These are phyloP conservation scores for Ilyonectria mors-panacis DNA, from an alignment of 2,329 filamentous ascomycete genomes.

Conservation along the genomic window DNA sequence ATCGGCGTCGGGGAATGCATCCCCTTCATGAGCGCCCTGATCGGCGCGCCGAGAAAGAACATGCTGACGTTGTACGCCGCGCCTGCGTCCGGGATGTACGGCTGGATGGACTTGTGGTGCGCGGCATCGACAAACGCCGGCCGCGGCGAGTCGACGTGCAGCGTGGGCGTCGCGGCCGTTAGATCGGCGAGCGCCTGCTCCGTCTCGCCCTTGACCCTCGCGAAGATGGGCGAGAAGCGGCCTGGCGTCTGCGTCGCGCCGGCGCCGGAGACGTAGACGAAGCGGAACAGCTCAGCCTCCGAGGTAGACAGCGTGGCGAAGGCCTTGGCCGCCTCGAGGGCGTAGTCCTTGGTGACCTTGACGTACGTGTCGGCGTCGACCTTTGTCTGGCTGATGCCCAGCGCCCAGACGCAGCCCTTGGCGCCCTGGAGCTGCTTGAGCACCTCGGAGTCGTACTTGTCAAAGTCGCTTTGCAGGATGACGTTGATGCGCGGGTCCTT, in stretches of 20 bases:
- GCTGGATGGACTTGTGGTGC: conserved; percentile 58
- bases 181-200: conserved; percentile 73
- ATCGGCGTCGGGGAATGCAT: conserved; percentile 59
- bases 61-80: conserved; percentile 24
- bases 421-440: conserved; percentile 75
- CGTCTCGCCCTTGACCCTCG: conserved; percentile 76
- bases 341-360: conserved; percentile 77
- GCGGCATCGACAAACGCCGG: conserved; percentile 71
- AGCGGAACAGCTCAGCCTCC: conserved; percentile 71
- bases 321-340: conserved; percentile 74
- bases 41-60: conserved; percentile 44
- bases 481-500: conserved; percentile 74
- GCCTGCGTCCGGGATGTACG: conserved; percentile 57
- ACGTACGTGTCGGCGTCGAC: conserved; percentile 77
- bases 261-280: conserved; percentile 78
- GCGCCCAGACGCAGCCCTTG: conserved; percentile 80
- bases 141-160: conserved; percentile 71
- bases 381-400: conserved; percentile 74
- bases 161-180: conserved; percentile 57
- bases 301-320: conserved; percentile 64
- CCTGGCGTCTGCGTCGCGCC: conserved; percentile 72
- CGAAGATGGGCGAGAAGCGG: conserved; percentile 70
- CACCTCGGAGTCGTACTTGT: conserved; percentile 69
- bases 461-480: conserved; percentile 78
- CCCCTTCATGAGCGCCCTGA: conserved; percentile 42